Evolutionary conservation across 495 filamentous ascomycete genomes (phyloP).

Genomic region (Cercophora newfieldiana): DNA sequence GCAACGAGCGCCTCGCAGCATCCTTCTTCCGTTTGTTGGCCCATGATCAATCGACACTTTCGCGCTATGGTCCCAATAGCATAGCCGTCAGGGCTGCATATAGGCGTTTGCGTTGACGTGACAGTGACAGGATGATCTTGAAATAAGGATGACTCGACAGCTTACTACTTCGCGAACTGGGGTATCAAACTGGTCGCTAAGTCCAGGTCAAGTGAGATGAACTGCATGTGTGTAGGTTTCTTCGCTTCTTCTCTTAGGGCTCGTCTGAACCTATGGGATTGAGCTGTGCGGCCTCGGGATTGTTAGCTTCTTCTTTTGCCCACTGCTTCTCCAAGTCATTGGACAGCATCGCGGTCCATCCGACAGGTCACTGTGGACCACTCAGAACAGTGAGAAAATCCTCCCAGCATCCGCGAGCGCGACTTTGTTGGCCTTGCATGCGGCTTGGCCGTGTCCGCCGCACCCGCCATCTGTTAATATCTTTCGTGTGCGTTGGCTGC

Average conservation of each 20-base stretch:
- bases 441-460: constrained; percentile 29
- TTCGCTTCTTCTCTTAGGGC: constrained; percentile 13
- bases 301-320: constrained; percentile 21
- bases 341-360: constrained; percentile 17
- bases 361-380: constrained; percentile 6
- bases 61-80: constrained; percentile 10
- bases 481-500: constrained; percentile 18
- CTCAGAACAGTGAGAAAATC: neutral
- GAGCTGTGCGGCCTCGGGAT: constrained; percentile 6
- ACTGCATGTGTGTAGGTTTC: constrained; percentile 37
- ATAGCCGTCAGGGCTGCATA: constrained; percentile 13
- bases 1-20: constrained; percentile 29
- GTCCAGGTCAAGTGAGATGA: constrained; percentile 42
- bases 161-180: constrained; percentile 18
- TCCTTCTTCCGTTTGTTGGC: constrained; percentile 30
- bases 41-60: constrained; percentile 28
- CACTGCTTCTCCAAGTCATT: constrained; percentile 11
- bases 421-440: constrained; percentile 46
- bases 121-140: constrained; percentile 15
- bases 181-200: constrained; percentile 29
- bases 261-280: constrained; percentile 23
- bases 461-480: constrained; percentile 22
- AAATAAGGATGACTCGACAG: constrained; percentile 7
- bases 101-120: constrained; percentile 18
- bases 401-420: constrained; percentile 21